Evolutionary conservation across 257 asterid species (phyloP), one percentile per base, ranked within the genome.

Genomic region (Plantago ovata): DNA sequence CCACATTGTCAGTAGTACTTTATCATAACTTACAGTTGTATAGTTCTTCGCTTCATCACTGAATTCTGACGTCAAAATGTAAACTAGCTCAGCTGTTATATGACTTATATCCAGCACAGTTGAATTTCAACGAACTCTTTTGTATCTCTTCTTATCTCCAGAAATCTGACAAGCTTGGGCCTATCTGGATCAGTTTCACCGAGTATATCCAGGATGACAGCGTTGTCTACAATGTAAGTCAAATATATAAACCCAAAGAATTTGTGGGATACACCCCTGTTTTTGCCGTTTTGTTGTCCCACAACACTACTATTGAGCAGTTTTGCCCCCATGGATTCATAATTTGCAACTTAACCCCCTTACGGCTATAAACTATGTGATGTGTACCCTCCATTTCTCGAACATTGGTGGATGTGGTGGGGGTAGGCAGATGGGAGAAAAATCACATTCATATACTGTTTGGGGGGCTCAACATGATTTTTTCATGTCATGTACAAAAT

Each of bases 91-190:
- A 3, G 36, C 36, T 28, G 36, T 28, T 28, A 28, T n/a, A n/a
- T n/a, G n/a, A n/a, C n/a, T n/a, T n/a, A n/a, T 28, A 8, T 32
- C 28, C 21, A 3, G 38, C 13, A 46, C 28, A 9, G 23, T 43
- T 45, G 22, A 38, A 23, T 36, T 16, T 3, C 19, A 46, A 22
- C 66, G 65, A 46, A 55, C 64, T 52, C 44, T 20, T 4, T 32
- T 13, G 11, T 21, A 32, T 38, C 56, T 50, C 15, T 39, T 50
- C 15, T 72, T 63, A 21, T 42, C 46, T n/a, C 22, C 80, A 93
- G 99, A 69, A 89, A 93, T 64, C 63, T 93, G 36, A 89, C 86
- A 6, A 70, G 85, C 66, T 66, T 86, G 86, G 86, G 84, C n/a
- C 84, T 86, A 47, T 77, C 78, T 1, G 99, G 99, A 60, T 76